These are phyloP conservation scores for Plectosphaerella plurivora DNA, from an alignment of 2,329 filamentous ascomycete species.

Conservation along the genomic window DNA sequence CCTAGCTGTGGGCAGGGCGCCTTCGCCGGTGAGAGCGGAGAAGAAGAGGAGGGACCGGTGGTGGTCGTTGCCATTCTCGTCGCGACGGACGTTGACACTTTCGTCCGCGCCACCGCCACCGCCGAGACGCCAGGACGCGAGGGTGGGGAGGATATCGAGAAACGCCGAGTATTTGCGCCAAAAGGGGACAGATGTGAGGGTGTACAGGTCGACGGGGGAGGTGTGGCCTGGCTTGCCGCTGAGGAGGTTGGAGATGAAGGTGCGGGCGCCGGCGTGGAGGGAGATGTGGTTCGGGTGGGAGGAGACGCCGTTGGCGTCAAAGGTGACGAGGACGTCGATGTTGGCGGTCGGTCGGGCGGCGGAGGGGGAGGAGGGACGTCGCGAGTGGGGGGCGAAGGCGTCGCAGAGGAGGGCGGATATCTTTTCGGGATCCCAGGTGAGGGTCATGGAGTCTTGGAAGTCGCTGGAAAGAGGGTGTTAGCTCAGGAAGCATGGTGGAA, in stretches of 20 bases:
- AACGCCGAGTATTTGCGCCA: slow-evolving; percentile 77
- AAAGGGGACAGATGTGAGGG: slow-evolving; percentile 68
- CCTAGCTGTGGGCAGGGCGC: slow-evolving; percentile 57
- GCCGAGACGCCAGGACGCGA: slow-evolving; percentile 49
- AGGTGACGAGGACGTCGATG: slow-evolving; percentile 85
- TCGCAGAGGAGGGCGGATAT: slow-evolving; percentile 67
- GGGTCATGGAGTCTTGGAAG: slow-evolving; percentile 88
- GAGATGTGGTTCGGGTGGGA: slow-evolving; percentile 92
- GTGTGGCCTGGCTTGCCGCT: slow-evolving; percentile 59
- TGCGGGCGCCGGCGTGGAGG: slow-evolving; percentile 73
- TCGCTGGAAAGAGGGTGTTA: slow-evolving; percentile 30
- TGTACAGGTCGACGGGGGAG: slow-evolving; percentile 80
- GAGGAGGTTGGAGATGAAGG: slow-evolving; percentile 66
- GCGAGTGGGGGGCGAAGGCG: slow-evolving; percentile 67
- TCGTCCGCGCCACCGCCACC: slow-evolving; percentile 15
- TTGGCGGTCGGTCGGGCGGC: slow-evolving; percentile 36
- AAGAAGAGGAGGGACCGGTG: slow-evolving; percentile 65
- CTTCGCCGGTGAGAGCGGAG: slow-evolving; percentile 60
- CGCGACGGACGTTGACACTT: slow-evolving; percentile 1
- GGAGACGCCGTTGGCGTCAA: slow-evolving; percentile 78
- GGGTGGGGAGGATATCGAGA: slow-evolving; percentile 69
- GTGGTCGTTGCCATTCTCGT: slow-evolving; percentile 33
- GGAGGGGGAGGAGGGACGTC: slow-evolving; percentile 25
- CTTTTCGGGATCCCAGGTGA: slow-evolving; percentile 66
- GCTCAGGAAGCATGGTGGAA: neutral